These are phyloP conservation scores for Tolypocladium tropicale DNA, from an alignment of 2,329 filamentous ascomycete species.

Conservation along the genomic window DNA sequence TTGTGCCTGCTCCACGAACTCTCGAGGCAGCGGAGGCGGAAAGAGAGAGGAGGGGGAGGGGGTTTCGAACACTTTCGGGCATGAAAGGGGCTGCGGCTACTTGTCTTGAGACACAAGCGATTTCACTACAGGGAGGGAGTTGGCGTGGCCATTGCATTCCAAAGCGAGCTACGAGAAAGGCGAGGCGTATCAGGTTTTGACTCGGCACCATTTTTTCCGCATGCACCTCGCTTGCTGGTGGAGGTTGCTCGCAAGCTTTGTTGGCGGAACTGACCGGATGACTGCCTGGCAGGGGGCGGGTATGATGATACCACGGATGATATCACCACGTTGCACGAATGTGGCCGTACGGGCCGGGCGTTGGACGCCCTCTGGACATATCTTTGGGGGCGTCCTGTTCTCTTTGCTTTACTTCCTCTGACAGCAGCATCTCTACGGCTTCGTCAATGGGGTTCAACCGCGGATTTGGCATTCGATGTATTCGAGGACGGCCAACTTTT, in stretches of 20 bases:
- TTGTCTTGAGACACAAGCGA: slow-evolving; percentile 4
- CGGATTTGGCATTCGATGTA: not conserved
- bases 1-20: slow-evolving; percentile 17
- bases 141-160: slow-evolving; percentile 6
- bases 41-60: not conserved
- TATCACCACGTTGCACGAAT: slow-evolving; percentile 19
- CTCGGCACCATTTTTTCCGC: slow-evolving; percentile 8
- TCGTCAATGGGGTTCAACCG: not conserved
- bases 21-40: slow-evolving; percentile 16
- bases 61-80: not conserved
- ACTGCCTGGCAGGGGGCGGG: slow-evolving; percentile 10
- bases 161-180: slow-evolving; percentile 6
- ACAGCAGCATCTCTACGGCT: not conserved
- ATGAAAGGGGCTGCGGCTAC: slow-evolving; percentile 1
- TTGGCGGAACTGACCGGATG: slow-evolving; percentile 14
- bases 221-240: slow-evolving; percentile 3
- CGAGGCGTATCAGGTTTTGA: slow-evolving; percentile 11
- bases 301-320: slow-evolving; percentile 26
- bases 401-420: not conserved
- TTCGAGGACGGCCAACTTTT: not conserved
- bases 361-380: not conserved
- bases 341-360: not conserved
- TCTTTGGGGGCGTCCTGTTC: not conserved
- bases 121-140: slow-evolving; percentile 2
- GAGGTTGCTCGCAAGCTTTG: slow-evolving; percentile 15